A percentile compares a stretch with the other conserved stretches of the same genome.
Conservation (phyloP, 257 asterid genomes). For the Coffea canephora region DNA sequence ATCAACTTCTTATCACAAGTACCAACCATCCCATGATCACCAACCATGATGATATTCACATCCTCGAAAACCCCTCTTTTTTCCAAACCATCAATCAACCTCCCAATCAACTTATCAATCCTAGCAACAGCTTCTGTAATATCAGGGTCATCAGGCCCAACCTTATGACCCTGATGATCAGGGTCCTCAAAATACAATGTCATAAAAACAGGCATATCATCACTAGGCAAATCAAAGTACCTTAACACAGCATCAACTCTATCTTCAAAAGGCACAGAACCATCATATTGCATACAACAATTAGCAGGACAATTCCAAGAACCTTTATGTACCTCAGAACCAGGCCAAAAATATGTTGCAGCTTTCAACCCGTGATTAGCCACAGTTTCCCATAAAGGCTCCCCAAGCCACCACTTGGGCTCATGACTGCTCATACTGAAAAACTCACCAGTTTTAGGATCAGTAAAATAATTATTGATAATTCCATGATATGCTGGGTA, state of each 20-base stretch:
- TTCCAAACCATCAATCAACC: conserved; percentile 57
- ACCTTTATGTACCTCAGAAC: conserved; percentile 69
- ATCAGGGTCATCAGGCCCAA: conserved; percentile 63
- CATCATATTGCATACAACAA: conserved; percentile 48
- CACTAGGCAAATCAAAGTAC: conserved; percentile 55
- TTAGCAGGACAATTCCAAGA: conserved; percentile 53
- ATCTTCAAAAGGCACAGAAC: conserved; percentile 62
- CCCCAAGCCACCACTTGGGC: conserved; percentile 79
- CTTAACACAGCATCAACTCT: conserved; percentile 59
- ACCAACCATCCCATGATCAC: conserved; percentile 85
- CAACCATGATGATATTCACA: conserved; percentile 53
- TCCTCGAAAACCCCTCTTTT: conserved; percentile 61
- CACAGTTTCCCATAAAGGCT: conserved; percentile 76
- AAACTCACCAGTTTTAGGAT: conserved; percentile 44
- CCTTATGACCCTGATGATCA: conserved; percentile 72
- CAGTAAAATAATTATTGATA: conserved; percentile 56
- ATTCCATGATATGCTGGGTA: conserved; percentile 75
- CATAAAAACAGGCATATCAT: conserved; percentile 62
- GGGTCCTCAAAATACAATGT: conserved; percentile 72
- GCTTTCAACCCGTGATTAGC: conserved; percentile 61
- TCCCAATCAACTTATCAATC: conserved; percentile 53
- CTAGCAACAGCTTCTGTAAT: conserved; percentile 52
- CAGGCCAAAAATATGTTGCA: conserved; percentile 73
- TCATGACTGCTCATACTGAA: conserved; percentile 62
- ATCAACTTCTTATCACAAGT: conserved; percentile 66